Evolutionary conservation across 2,329 filamentous ascomycete species (phyloP).

Genomic region (Dendrostoma leiphaemia): DNA sequence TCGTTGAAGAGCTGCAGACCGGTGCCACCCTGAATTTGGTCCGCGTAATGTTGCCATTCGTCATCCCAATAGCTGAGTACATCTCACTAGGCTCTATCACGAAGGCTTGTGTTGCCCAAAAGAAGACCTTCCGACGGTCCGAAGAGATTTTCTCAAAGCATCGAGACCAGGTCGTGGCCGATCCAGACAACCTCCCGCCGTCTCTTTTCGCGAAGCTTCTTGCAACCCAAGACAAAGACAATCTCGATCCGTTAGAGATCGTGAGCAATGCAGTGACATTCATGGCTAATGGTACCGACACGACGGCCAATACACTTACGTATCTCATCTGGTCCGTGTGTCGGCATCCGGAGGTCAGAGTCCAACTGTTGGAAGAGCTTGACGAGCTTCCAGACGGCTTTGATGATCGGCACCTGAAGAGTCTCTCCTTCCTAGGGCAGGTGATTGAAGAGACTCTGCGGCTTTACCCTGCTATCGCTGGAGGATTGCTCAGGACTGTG

Average conservation of each 20-base stretch:
- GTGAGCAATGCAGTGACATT: slow-evolving; percentile 11
- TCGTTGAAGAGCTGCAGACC: neutral
- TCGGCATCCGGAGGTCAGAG: slow-evolving; percentile 28
- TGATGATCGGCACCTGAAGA: slow-evolving; percentile 31
- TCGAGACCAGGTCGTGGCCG: neutral
- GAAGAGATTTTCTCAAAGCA: slow-evolving; percentile 7
- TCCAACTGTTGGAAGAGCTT: slow-evolving; percentile 34
- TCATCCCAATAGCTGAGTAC: slow-evolving; percentile 8
- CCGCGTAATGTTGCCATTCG: slow-evolving; percentile 5
- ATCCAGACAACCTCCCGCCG: neutral
- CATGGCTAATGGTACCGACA: slow-evolving; percentile 49
- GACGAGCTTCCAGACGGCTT: slow-evolving; percentile 30
- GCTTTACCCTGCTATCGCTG: slow-evolving; percentile 39
- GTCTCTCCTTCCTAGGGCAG: slow-evolving; percentile 37
- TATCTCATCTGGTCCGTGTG: slow-evolving; percentile 43
- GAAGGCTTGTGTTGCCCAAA: neutral
- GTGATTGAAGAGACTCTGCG: slow-evolving; percentile 46
- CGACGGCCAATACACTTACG: slow-evolving; percentile 48
- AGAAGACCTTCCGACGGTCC: neutral
- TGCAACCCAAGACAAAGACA: neutral
- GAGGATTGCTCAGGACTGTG: slow-evolving; percentile 37
- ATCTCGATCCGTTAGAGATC: slow-evolving; percentile 5
- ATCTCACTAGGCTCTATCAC: slow-evolving; percentile 3
- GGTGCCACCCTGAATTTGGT: neutral
- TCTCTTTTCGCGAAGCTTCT: slow-evolving; percentile 7